Evolutionary conservation across 345 rosid genomes (phyloP).

Genomic region (Eutrema heterophyllum): DNA sequence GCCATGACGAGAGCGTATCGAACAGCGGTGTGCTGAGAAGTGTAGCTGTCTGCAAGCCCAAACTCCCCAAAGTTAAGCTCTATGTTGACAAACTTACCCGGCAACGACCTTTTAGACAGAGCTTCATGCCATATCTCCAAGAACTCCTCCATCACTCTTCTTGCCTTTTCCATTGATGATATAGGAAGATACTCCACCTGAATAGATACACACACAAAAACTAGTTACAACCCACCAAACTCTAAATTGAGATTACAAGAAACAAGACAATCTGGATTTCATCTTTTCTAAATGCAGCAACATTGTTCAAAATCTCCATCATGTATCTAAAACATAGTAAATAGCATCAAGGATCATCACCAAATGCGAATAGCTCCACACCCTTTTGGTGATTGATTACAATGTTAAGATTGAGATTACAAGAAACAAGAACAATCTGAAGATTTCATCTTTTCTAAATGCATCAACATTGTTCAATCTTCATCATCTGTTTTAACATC

Average conservation of each 20-base stretch:
- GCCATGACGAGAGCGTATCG: slow-evolving; percentile 79
- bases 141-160: slow-evolving; percentile 72
- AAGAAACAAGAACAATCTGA: no score
- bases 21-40: slow-evolving; percentile 79
- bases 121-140: slow-evolving; percentile 77
- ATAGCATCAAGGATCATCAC: no score
- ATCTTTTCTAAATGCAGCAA: no score
- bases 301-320: no score
- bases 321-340: no score
- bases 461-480: not conserved
- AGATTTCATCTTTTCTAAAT: not conserved
- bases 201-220: slow-evolving; percentile 13
- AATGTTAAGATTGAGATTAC: no score
- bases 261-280: no score
- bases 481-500: no score
- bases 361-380: no score
- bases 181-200: slow-evolving; percentile 90
- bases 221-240: not conserved
- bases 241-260: no score
- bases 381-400: no score
- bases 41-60: slow-evolving; percentile 65
- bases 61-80: slow-evolving; percentile 68
- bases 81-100: slow-evolving; percentile 61
- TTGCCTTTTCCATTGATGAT: slow-evolving; percentile 70
- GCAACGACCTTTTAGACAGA: slow-evolving; percentile 64